These are phyloP conservation scores for Apiospora sp. DNA, from an alignment of 2,329 filamentous ascomycete genomes.

Conservation along the genomic window DNA sequence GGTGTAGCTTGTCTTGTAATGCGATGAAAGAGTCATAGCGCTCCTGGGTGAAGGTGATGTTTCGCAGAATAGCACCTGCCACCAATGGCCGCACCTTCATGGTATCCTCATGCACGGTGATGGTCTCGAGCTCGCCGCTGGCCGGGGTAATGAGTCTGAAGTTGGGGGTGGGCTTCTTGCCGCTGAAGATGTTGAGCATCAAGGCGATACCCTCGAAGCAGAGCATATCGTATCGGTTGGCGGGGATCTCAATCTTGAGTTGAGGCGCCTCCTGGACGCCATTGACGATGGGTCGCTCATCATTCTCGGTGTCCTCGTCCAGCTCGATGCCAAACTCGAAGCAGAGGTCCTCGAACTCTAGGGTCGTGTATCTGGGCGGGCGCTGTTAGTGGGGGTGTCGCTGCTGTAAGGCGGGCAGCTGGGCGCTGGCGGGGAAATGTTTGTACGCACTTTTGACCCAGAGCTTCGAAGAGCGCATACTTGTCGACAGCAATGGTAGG, in stretches of 20 bases:
- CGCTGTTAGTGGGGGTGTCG: slow-evolving; percentile 23
- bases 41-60: slow-evolving; percentile 89
- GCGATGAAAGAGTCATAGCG: slow-evolving; percentile 97
- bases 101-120: slow-evolving; percentile 81
- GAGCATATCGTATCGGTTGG: slow-evolving; percentile 93
- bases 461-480: slow-evolving; percentile 90
- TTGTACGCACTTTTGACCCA: slow-evolving; percentile 77
- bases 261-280: slow-evolving; percentile 87
- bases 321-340: slow-evolving; percentile 99
- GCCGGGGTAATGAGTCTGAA: slow-evolving; percentile 79
- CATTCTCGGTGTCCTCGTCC: slow-evolving; percentile 90
- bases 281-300: slow-evolving; percentile 76
- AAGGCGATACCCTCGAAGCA: slow-evolving; percentile 97
- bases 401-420: slow-evolving; percentile 28
- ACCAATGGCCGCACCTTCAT: slow-evolving; percentile 84
- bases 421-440: slow-evolving; percentile 29
- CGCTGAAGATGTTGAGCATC: slow-evolving; percentile 95
- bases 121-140: slow-evolving; percentile 77
- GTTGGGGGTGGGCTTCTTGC: slow-evolving; percentile 76
- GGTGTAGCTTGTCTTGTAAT: slow-evolving; percentile 96
- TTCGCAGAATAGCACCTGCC: slow-evolving; percentile 86
- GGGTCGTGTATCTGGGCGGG: slow-evolving; percentile 76
- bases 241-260: slow-evolving; percentile 97
- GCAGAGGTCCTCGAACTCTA: slow-evolving; percentile 96
- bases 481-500: slow-evolving; percentile 98